A percentile compares a stretch with the other conserved stretches of the same genome.
Evolutionary conservation across 2,329 filamentous ascomycete genomes (phyloP).

Genomic region (Sporothrix dimorphospora): DNA sequence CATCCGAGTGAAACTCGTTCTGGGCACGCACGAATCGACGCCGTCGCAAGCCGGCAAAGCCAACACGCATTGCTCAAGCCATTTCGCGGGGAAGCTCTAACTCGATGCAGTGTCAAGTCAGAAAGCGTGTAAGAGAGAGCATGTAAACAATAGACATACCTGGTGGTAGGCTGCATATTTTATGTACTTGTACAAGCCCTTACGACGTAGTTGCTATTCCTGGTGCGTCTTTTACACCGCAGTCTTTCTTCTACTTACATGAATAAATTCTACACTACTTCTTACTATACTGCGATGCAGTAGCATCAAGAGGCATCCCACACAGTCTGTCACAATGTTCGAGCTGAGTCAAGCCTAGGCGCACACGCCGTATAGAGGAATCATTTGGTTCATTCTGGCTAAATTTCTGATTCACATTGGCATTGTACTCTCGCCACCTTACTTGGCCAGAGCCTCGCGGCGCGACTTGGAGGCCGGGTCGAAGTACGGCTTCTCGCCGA

Average conservation of each 20-base stretch:
- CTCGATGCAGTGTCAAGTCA: not conserved
- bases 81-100: conserved; percentile 24
- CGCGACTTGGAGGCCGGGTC: conserved; percentile 38
- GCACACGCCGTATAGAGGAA: not conserved
- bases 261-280: not conserved
- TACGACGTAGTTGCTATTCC: not conserved
- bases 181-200: not conserved
- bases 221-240: not conserved
- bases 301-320: not conserved
- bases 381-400: not conserved
- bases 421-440: not conserved
- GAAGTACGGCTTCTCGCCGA: conserved; percentile 41
- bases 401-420: not conserved
- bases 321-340: not conserved
- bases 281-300: too few species aligned
- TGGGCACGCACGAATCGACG: not conserved
- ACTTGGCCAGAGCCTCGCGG: conserved; percentile 36
- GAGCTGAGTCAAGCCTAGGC: not conserved
- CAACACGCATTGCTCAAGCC: not conserved
- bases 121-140: not conserved
- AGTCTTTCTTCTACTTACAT: not conserved
- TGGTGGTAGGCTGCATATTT: not conserved
- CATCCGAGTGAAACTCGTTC: not conserved
- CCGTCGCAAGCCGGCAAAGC: not conserved
- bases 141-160: conserved; percentile 18